Conservation (phyloP, 345 rosid genomes). For the Aurinia saxatilis region DNA sequence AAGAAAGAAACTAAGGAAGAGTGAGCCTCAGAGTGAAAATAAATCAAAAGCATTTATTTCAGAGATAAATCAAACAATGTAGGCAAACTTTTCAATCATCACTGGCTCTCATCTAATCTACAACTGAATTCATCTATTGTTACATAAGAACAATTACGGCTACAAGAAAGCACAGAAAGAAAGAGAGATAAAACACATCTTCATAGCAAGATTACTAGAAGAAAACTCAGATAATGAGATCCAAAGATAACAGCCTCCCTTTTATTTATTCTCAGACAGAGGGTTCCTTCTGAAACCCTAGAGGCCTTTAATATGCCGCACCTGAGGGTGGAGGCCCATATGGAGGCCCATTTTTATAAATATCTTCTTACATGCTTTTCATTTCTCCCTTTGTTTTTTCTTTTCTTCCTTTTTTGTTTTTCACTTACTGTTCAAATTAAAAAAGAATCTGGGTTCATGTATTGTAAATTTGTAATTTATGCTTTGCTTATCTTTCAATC, state of each 20-base stretch:
- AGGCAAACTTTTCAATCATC: slow-evolving; percentile 24
- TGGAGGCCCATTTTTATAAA: neutral
- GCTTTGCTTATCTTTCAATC: neutral
- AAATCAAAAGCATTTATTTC: slow-evolving; percentile 1
- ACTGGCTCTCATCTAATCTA: slow-evolving; percentile 6
- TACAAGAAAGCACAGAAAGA: no score
- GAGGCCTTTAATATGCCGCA: neutral
- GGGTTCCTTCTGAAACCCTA: slow-evolving; percentile 3
- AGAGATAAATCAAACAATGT: slow-evolving; percentile 22
- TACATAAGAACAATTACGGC: no score
- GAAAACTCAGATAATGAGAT: no score
- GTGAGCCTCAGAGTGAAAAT: slow-evolving; percentile 17
- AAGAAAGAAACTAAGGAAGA: neutral
- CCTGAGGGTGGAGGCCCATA: neutral
- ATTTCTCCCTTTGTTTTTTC: no score
- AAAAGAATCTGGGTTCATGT: neutral
- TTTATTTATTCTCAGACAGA: no score
- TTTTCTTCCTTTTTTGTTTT: neutral
- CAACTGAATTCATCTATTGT: no score
- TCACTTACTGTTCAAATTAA: neutral
- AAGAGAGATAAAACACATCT: no score
- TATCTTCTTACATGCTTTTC: neutral
- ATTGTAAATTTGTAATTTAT: no score
- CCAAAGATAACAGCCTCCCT: no score
- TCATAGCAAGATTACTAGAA: no score